Evolutionary conservation across 2,329 filamentous ascomycete species (phyloP).

Genomic region (Cadophora sp.): DNA sequence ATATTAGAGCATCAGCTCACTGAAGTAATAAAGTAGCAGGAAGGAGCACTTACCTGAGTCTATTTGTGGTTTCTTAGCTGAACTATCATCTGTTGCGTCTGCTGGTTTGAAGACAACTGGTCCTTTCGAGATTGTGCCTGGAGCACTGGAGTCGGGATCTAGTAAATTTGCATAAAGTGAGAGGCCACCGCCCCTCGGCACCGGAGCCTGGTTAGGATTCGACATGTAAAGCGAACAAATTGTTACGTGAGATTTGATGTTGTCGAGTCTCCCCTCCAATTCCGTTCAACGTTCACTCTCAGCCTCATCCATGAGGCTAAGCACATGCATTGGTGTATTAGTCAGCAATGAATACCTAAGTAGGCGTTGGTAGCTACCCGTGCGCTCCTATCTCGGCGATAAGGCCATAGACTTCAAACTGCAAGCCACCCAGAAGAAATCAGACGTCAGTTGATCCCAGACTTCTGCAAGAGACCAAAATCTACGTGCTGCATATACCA

Average conservation of each 20-base stretch:
- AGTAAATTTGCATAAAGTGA: constrained; percentile 88
- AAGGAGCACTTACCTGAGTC: constrained; percentile 62
- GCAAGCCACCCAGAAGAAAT: constrained; percentile 3
- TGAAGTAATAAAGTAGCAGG: constrained; percentile 43
- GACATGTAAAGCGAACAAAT: constrained; percentile 37
- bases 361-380: background rate
- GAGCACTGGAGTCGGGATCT: constrained; percentile 61
- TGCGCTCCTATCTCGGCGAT: constrained; percentile 24
- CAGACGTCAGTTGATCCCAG: background rate
- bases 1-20: constrained; percentile 53
- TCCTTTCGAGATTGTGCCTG: constrained; percentile 73
- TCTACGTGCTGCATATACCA: background rate
- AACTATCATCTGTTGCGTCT: constrained; percentile 51
- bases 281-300: constrained; percentile 8
- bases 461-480: constrained; percentile 2
- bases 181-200: constrained; percentile 56
- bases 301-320: constrained; percentile 37
- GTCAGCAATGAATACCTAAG: background rate
- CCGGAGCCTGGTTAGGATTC: constrained; percentile 35
- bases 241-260: background rate
- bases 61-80: constrained; percentile 65
- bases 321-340: background rate
- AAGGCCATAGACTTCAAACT: constrained; percentile 15
- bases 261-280: constrained; percentile 1
- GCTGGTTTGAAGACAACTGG: constrained; percentile 72